These are phyloP conservation scores for Tarenaya hassleriana DNA, from an alignment of 345 rosid genomes.

Conservation along the genomic window DNA sequence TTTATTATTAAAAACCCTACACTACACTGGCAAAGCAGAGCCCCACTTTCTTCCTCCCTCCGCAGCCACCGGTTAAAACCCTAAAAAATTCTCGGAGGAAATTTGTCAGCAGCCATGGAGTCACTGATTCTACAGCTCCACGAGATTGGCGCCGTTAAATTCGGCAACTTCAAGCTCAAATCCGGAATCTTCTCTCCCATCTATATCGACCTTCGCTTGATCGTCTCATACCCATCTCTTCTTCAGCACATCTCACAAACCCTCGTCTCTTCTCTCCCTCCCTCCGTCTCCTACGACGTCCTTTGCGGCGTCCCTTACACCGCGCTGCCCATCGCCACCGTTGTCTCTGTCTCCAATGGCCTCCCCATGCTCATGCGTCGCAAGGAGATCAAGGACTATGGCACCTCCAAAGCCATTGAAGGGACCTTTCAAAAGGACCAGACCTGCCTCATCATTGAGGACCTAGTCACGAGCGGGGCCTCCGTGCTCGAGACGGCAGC, in stretches of 20 bases:
- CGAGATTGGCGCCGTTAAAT: constrained; percentile 86
- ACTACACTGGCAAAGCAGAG: too few relatives aligned
- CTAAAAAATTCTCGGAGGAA: too few relatives aligned
- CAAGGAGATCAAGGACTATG: constrained; percentile 84
- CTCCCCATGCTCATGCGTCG: constrained; percentile 94
- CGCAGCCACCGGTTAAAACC: too few relatives aligned
- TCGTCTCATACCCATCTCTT: constrained; percentile 75
- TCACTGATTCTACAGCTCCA: constrained; percentile 77
- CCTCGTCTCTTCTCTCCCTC: constrained; percentile 56
- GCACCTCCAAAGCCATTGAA: constrained; percentile 81
- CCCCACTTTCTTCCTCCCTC: too few relatives aligned
- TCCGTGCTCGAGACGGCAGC: constrained; percentile 89
- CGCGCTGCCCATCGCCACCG: constrained; percentile 88
- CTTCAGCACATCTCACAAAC: constrained; percentile 66
- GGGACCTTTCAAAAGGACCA: constrained; percentile 53
- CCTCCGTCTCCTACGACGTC: constrained; percentile 48
- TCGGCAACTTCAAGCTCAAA: constrained; percentile 83
- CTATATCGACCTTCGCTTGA: constrained; percentile 94
- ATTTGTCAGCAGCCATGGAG: constrained; percentile 71
- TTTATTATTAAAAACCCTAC: too few relatives aligned
- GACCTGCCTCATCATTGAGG: constrained; percentile 67
- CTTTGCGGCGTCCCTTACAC: constrained; percentile 96
- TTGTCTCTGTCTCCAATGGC: constrained; percentile 53
- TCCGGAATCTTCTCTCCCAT: constrained; percentile 88
- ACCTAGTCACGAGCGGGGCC: constrained; percentile 83